phyloP scores from a whole-genome alignment of 2,329 filamentous ascomycete genomes.

The Simplicillium aogashimaense region DNA sequence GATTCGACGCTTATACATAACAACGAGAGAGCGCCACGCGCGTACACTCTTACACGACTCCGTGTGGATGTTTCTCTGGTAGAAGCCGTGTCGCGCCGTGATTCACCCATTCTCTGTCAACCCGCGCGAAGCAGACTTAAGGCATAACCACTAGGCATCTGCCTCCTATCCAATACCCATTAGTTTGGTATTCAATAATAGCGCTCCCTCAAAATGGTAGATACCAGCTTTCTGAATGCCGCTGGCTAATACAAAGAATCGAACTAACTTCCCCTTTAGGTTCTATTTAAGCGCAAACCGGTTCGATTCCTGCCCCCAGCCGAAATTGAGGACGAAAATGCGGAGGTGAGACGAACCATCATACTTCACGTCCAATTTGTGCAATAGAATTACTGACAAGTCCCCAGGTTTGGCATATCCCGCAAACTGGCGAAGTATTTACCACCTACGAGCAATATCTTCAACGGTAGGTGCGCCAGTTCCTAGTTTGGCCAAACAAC shows the following conservation, averaged over 20 bases:
- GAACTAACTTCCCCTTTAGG: conserved; percentile 39
- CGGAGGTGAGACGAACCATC: conserved; percentile 53
- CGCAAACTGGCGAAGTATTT: conserved; percentile 85
- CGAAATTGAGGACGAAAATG: conserved; percentile 66
- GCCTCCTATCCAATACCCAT: too few species aligned
- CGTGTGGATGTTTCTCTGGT: too few species aligned
- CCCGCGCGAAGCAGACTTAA: background rate
- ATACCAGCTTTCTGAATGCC: too few species aligned
- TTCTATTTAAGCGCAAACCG: conserved; percentile 92
- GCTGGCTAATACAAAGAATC: background rate
- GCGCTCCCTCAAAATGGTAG: too few species aligned
- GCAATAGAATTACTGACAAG: conserved; percentile 8
- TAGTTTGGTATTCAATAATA: too few species aligned
- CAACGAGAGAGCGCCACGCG: too few species aligned
- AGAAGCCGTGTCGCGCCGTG: too few species aligned
- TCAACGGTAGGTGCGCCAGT: conserved; percentile 51
- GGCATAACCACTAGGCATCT: background rate
- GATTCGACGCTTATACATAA: too few species aligned
- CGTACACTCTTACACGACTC: too few species aligned
- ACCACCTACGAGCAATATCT: conserved; percentile 81
- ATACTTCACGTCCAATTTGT: conserved; percentile 5
- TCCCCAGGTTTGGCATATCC: conserved; percentile 78
- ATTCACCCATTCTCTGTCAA: background rate
- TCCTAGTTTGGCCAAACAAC: background rate
- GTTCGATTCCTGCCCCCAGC: conserved; percentile 71